Base-by-base conservation (phyloP, 345 rosid genomes). In the Eutrema yunnanense region DNA sequence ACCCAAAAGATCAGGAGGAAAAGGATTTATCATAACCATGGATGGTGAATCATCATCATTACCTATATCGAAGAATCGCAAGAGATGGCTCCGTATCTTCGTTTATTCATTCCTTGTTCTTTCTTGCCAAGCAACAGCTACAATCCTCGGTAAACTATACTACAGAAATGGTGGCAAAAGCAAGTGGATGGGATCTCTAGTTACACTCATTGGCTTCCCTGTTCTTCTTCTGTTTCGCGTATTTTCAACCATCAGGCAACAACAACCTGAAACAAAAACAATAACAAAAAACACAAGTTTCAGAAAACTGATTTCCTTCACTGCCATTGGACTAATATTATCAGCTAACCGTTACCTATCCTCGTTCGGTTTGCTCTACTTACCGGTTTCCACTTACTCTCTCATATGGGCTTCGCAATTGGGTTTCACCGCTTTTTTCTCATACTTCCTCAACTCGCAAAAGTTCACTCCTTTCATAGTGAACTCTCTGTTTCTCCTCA, bases 121-220 rank as follows among this genome's bases (percentile, higher is more conserved):
- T 65, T 11, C 69, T 0, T 79, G 79, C 47, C 83, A 82, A 49
- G 22, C 85, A 16, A 42, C 47, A 10, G 72, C 84, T 8, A 61
- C 75, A 0, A 37, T 83, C 46, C 40, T 82, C 40, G 84, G 80
- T 43, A 82, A 83, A 50, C 58, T 80, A 3, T 86, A 84, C 82
- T 79, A 44, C 37, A 30, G 58, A 26, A 72, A 82, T n/a, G 85
- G 90, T 10, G 85, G 88, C 36, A 78, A 65, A 9, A 79, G 85
- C 75, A 73, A 59, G 52, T 84, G 88, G 84, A 44, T 84, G 67
- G 80, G 68, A 56, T 44, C 86, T 2, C 61, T 81, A 0, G 67
- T 71, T 9, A 82, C 76, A 33, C 59, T 60, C 36, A 40, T 46
- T 6, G 90, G 88, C 33, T 82, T 86, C 78, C 82, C 80, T 2